Evolutionary conservation across 176 grass and related monocot species (phyloP).

Genomic region (Phragmites australis): DNA sequence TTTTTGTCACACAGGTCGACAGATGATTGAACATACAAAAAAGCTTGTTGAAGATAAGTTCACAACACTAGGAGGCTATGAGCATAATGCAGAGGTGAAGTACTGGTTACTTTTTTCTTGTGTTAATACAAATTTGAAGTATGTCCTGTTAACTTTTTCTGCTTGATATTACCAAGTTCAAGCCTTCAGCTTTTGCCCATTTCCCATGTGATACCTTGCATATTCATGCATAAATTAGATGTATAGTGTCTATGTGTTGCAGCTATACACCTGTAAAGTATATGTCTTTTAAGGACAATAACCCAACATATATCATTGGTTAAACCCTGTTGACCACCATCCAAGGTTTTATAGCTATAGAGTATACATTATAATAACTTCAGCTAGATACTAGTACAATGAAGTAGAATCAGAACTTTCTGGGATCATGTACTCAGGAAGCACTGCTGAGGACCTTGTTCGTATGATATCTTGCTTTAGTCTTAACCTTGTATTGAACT

Average conservation of each 20-base stretch:
- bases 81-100: slow-evolving; percentile 90
- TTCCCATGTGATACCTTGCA: background rate
- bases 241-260: background rate
- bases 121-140: slow-evolving; percentile 18
- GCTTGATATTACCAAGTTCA: background rate
- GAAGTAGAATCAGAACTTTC: background rate
- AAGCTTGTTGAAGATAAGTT: slow-evolving; percentile 98
- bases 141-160: background rate
- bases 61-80: slow-evolving; percentile 78
- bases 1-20: slow-evolving; percentile 66
- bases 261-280: background rate
- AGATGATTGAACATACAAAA: slow-evolving; percentile 99
- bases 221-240: background rate
- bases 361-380: background rate
- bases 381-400: background rate
- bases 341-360: background rate
- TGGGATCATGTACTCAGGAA: background rate
- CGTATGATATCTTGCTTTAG: slow-evolving; percentile 21
- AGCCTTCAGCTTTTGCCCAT: background rate
- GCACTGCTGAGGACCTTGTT: slow-evolving; percentile 6
- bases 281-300: background rate
- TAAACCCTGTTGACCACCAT: background rate
- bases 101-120: background rate
- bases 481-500: background rate
- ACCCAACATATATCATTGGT: background rate